A percentile compares a stretch with the other conserved stretches of the same genome.
Conservation (phyloP, 2,329 filamentous ascomycete species). For the Fusarium nurragi region DNA sequence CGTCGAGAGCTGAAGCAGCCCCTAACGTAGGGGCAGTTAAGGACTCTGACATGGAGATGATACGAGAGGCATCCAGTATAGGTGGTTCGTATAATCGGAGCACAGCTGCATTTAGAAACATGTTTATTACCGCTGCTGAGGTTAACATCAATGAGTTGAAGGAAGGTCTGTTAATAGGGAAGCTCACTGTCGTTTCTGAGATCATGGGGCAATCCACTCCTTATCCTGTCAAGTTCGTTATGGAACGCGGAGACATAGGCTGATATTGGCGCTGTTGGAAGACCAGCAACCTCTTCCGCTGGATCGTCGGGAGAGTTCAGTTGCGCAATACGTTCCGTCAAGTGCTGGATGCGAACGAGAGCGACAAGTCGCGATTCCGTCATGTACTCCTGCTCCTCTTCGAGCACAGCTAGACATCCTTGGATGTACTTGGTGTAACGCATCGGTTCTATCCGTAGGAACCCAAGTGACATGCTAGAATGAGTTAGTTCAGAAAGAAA, state of each 20-base stretch:
- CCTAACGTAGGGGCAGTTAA: conserved; percentile 51
- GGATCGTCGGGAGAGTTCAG: conserved; percentile 50
- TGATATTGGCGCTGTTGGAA: conserved; percentile 54
- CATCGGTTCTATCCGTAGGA: conserved; percentile 58
- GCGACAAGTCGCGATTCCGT: conserved; percentile 58
- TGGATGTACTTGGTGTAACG: conserved; percentile 63
- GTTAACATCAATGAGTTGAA: accelerated
- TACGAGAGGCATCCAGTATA: conserved; percentile 51
- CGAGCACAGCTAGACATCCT: conserved; percentile 59
- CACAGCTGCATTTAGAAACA: conserved; percentile 53
- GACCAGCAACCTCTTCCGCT: conserved; percentile 47
- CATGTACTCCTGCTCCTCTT: conserved; percentile 55
- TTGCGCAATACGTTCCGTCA: conserved; percentile 61
- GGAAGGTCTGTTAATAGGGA: accelerated
- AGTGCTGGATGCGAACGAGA: conserved; percentile 59
- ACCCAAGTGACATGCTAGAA: conserved; percentile 54
- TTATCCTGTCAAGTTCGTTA: conserved; percentile 56
- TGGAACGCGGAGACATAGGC: conserved; percentile 59
- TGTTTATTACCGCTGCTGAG: conserved; percentile 50
- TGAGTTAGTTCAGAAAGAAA: conserved; percentile 7
- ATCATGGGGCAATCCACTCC: conserved; percentile 47
- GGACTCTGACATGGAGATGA: conserved; percentile 56
- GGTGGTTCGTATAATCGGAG: conserved; percentile 61
- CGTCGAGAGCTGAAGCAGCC: conserved; percentile 56
- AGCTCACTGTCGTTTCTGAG: conserved; percentile 53